Base-by-base conservation (phyloP, 2,329 filamentous ascomycete species). In the Zopfia rhizophila region DNA sequence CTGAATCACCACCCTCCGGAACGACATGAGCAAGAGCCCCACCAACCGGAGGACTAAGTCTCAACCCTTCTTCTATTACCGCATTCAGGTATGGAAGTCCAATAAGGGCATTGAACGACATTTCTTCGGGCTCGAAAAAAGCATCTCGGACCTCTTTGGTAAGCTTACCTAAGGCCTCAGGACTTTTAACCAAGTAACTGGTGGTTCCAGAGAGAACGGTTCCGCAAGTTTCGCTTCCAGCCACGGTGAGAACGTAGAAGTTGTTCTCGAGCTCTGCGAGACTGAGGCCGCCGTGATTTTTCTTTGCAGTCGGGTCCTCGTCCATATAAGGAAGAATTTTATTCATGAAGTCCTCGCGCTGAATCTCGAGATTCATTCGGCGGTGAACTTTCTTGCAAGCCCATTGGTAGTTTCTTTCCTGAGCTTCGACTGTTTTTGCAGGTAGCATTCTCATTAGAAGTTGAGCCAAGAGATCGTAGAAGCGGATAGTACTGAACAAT, bases 211-310 rank as follows among this genome's bases (percentile, higher is more conserved):
- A 38, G 7, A 43, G 17, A 8, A 27, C 13, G n/a, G 12, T 43
- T n/a, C 31, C 39, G 8, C 8, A 8, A n/a, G 29, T 32, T 8
- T 17, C 16, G 16, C 29, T 32, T 8, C 29, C 29, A 8, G 29
- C 29, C 8, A 8, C 14, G 8, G 16, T 17, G 8, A 32, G 29
- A 7, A 32, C 29, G 8, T 10, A 10, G 29, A 32, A 38, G 8
- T 7, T 46, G 4, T 52, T 48, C 30, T 63, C 67, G 17, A 72
- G 56, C 23, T 70, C 65, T 5, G 50, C 58, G 8, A 13, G n/a
- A n/a, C n/a, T n/a, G n/a, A n/a, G n/a, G n/a, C n/a, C n/a, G n/a
- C n/a, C n/a, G n/a, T n/a, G 24, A 8, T 27, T 8, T n/a, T 27
- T 27, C n/a, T n/a, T n/a, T 8, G 24, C 24, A 8, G 8, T 27